Base-by-base conservation (phyloP, 495 filamentous ascomycete genomes). In the Trichoderma gamsii region DNA sequence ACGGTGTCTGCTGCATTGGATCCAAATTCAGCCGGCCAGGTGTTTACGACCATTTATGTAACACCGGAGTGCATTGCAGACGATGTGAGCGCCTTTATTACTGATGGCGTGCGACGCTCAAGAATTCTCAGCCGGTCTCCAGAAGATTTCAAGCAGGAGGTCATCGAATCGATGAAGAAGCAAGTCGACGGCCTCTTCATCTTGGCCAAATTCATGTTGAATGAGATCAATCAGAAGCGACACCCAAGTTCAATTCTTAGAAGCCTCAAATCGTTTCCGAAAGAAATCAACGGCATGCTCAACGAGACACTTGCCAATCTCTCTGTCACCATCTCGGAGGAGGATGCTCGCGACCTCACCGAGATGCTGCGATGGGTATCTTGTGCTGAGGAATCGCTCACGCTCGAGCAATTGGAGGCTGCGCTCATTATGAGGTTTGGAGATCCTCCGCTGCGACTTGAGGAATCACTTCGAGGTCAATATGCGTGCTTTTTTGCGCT, bases 161-260 rank as follows among this genome's bases (percentile, higher is more conserved):
- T 79, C 7, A 67, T 76, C 1, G 67, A 71, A 18, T 76, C 68
- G 25, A 69, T 79, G n/a, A 72, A 69, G 12, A 66, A 71, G 43
- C 72, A 70, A 2, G 77, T 76, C 0, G 69, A 77, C 56, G 78
- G 78, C 13, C 77, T 80, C 72, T 80, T 80, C 68, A 70, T 79
- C 3, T 76, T 76, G 74, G 77, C 75, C 13, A 71, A 76, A 41
- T 70, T 79, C 2, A 78, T 78, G 74, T 41, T 78, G 25, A 68
- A 73, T n/a, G 75, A 79, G 66, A 51, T 80, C n/a, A 63, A 67
- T 15, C 72, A 73, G 63, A 74, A 75, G 71, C 70, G 72, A 4
- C 67, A 68, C 41, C 72, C 72, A 13, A 65, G 63, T 23, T 67
- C 68, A 13, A 78, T 80, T 9, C 70, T 70, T 21, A 72, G 74